Percentiles rank a stretch among this genome's conserved stretches.
Evolutionary conservation across 306 rosid species (phyloP).

Genomic region (Dalbergia cultrata): DNA sequence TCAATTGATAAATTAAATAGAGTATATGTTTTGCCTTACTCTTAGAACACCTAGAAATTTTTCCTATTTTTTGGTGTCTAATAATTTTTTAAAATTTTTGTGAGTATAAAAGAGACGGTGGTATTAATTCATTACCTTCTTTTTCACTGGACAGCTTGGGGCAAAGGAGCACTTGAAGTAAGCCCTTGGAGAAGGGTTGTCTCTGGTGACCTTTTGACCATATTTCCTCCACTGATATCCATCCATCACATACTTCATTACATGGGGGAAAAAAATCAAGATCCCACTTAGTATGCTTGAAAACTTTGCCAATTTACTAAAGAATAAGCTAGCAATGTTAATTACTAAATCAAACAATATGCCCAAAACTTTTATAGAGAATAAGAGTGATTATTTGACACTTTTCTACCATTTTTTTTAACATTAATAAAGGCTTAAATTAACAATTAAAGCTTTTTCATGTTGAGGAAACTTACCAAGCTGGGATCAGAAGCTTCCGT

Average conservation of each 20-base stretch:
- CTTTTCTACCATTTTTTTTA: too few species aligned
- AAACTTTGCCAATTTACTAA: background rate
- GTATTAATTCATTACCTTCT: conserved; percentile 64
- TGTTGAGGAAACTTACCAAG: conserved; percentile 60
- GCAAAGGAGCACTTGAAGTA: conserved; percentile 88
- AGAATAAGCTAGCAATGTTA: too few species aligned
- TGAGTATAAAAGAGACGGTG: background rate
- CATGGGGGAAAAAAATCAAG: background rate
- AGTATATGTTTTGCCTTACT: too few species aligned
- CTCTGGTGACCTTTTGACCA: conserved; percentile 95
- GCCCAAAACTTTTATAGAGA: too few species aligned
- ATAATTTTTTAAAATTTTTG: too few species aligned
- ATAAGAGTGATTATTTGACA: too few species aligned
- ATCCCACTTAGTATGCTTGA: conserved; percentile 3
- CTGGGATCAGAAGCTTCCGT: conserved; percentile 66
- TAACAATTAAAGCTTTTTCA: too few species aligned
- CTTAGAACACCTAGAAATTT: too few species aligned
- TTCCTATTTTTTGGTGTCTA: too few species aligned
- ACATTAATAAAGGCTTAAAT: too few species aligned
- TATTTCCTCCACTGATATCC: conserved; percentile 97
- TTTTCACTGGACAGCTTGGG: conserved; percentile 86
- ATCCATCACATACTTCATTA: conserved; percentile 73
- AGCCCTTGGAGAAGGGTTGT: conserved; percentile 97
- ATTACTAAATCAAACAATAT: too few species aligned
- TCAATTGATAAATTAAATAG: too few species aligned